These are phyloP conservation scores for Claviceps sp. DNA, from an alignment of 2,329 filamentous ascomycete species.

Conservation along the genomic window DNA sequence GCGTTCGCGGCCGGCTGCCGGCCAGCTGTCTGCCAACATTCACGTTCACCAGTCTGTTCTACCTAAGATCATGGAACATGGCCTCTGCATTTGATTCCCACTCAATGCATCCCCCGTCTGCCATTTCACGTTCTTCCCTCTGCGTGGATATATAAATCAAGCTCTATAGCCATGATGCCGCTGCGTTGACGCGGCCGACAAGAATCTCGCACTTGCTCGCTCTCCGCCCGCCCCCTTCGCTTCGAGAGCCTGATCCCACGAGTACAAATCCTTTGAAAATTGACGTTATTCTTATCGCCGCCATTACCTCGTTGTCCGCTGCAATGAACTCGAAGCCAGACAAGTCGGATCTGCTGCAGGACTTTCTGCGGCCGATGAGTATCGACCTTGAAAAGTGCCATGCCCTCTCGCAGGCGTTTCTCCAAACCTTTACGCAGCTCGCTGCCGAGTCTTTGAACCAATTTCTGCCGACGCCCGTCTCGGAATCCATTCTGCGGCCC, in stretches of 20 bases:
- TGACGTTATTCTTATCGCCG: neutral
- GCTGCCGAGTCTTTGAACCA: constrained; percentile 40
- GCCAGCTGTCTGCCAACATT: no score
- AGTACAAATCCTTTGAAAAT: neutral
- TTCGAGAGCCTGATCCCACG: neutral
- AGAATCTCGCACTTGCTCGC: neutral
- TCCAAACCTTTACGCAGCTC: constrained; percentile 32
- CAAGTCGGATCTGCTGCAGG: constrained; percentile 14
- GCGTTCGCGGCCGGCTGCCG: no score
- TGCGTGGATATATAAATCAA: neutral
- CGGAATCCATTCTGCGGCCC: constrained; percentile 42
- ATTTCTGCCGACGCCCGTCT: constrained; percentile 48
- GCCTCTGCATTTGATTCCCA: neutral
- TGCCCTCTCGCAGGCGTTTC: constrained; percentile 33
- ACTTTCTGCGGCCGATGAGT: constrained; percentile 37
- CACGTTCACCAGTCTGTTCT: no score
- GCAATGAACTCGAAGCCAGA: constrained; percentile 4
- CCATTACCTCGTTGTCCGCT: constrained; percentile 9
- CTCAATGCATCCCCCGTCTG: no score
- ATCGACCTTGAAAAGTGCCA: constrained; percentile 33
- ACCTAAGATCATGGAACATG: neutral
- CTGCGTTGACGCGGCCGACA: neutral
- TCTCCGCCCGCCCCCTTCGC: neutral
- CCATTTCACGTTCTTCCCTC: neutral
- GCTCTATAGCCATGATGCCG: neutral